phyloP scores from a whole-genome alignment of 176 grass and related monocot species.

The Phyllostachys edulis region DNA sequence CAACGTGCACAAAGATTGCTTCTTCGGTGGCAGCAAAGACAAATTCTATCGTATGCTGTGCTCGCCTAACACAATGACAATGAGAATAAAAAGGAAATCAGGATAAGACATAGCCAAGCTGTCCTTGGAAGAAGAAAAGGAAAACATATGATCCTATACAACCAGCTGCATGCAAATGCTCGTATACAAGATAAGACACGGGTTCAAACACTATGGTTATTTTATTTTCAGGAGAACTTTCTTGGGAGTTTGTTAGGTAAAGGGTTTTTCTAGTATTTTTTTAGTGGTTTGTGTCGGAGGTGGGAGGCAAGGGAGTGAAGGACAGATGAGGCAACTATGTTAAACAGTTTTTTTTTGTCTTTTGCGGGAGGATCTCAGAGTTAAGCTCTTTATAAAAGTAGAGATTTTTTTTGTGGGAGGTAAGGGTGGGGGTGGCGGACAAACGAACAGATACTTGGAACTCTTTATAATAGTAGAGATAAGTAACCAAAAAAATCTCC shows the following conservation, averaged over 20 bases:
- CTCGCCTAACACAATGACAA: conserved; percentile 60
- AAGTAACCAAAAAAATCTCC: neutral
- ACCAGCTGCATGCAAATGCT: conserved; percentile 12
- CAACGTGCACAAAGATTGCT: conserved; percentile 87
- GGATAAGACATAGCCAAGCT: conserved; percentile 21
- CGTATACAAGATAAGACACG: neutral
- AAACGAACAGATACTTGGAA: neutral
- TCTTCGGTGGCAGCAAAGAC: conserved; percentile 93
- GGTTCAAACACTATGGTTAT: neutral
- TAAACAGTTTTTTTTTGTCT: neutral
- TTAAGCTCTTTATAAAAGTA: neutral
- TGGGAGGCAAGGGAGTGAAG: neutral
- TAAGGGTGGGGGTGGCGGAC: neutral
- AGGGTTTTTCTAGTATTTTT: neutral
- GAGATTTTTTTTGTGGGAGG: neutral
- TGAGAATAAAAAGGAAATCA: conserved; percentile 42
- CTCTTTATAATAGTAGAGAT: neutral
- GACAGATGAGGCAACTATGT: neutral
- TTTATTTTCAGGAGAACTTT: neutral
- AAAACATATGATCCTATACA: neutral
- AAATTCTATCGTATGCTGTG: conserved; percentile 88
- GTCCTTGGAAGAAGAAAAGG: neutral
- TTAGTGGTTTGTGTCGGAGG: neutral
- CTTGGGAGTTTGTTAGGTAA: neutral
- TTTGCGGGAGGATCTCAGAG: neutral